A percentile compares a stretch with the other conserved stretches of the same genome.
phyloP scores from a whole-genome alignment of 2,329 filamentous ascomycete genomes.

The Penicillium thymicola region DNA sequence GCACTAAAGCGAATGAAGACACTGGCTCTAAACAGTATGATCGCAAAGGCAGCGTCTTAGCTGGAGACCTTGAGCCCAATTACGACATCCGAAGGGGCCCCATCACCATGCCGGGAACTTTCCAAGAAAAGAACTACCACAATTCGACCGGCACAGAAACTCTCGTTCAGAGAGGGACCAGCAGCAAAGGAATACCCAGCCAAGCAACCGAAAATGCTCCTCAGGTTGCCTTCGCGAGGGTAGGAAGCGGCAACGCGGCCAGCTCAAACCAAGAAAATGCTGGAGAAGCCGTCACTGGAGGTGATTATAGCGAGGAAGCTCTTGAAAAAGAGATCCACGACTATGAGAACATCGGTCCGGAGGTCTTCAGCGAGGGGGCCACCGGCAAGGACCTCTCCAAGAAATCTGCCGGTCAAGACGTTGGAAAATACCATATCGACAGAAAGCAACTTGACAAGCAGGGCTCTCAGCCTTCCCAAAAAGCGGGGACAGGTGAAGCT shows the following conservation, averaged over 20 bases:
- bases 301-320: background rate
- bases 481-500: constrained; percentile 2
- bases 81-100: constrained; percentile 23
- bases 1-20: background rate
- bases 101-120: constrained; percentile 12
- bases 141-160: background rate
- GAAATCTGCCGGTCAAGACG: background rate
- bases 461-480: background rate
- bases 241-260: background rate
- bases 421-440: constrained; percentile 1
- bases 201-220: background rate
- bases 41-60: constrained; percentile 1
- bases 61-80: constrained; percentile 11
- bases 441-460: background rate
- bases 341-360: constrained; percentile 10
- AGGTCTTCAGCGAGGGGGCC: constrained; percentile 12
- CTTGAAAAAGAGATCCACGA: constrained; percentile 14
- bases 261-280: background rate
- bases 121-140: constrained; percentile 8
- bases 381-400: background rate
- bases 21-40: background rate
- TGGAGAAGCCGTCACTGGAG: background rate
- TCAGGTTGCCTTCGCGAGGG: background rate
- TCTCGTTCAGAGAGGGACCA: constrained; percentile 4
- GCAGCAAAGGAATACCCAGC: background rate